Base-by-base conservation (phyloP, 2,329 filamentous ascomycete genomes). In the Ophiostoma sp. region DNA sequence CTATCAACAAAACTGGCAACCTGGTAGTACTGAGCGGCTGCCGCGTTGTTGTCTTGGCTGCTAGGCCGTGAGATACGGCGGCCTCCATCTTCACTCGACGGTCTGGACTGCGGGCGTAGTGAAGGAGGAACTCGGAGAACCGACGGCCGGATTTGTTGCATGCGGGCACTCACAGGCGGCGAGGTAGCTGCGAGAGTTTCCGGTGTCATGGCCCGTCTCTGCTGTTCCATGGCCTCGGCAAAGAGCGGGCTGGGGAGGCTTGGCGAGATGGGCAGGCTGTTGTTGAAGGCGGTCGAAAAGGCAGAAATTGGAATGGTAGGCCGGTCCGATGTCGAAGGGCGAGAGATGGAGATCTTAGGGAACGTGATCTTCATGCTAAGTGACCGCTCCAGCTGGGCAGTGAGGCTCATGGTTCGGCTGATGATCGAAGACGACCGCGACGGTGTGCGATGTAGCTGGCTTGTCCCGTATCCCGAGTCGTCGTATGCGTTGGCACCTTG, bases 91-190 rank as follows among this genome's bases (percentile, higher is more conserved):
- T 73, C 72, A 9, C 61, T 55, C 1, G 81, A 78, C 2, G 81
- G 80, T 2, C 80, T 82, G 15, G 81, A 81, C 50, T 80, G 80
- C 5, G 83, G 77, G 33, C 83, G 81, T 12, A 81, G 76, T 15
- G 81, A 80, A 17, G 79, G 79, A 15, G 80, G 80, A 2, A 80
- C 83, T 64, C 79, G 78, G 15, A 81, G 77, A 17, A 79, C 77
- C 9, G 79, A 76, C 7, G 80, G 79, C 39, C 81, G 83, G 33
- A 83, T 81, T 3, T 75, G 75, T 7, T 82, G 74, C 70, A 69
- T 84, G n/a, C 80, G 80, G 79, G 85, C 82, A 76, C 82, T 85
- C 36, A 85, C 80, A 0, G 84, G 83, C 0, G 83, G 82, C 2
- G 82, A 80, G 0, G 82, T 81, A 71, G 77, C 82, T 11, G 80